A percentile compares a stretch with the other conserved stretches of the same genome.
Conservation (phyloP, 345 rosid genomes). For the Syzygium jambos region DNA sequence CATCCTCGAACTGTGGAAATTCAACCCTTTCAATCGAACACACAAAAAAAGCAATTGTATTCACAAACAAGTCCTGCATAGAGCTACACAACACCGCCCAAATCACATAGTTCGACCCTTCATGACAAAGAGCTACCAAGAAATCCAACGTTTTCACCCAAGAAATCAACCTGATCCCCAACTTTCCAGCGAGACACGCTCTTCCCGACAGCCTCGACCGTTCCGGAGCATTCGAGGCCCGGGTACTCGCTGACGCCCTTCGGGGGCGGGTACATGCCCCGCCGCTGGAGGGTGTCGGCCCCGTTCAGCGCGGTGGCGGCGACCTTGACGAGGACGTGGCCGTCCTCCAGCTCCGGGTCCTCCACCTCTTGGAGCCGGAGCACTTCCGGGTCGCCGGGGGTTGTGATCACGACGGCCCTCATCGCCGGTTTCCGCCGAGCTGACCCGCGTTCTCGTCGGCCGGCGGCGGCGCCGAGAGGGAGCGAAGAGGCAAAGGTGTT, state of each 20-base stretch:
- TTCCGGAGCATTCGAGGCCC: constrained; percentile 91
- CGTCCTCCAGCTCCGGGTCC: constrained; percentile 58
- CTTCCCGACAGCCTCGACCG: constrained; percentile 45
- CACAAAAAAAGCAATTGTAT: not conserved
- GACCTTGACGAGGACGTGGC: constrained; percentile 61
- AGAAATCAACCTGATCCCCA: constrained; percentile 55
- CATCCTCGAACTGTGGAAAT: not conserved
- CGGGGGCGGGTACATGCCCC: constrained; percentile 69
- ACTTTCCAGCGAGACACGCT: constrained; percentile 70
- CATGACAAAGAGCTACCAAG: not conserved
- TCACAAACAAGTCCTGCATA: not conserved
- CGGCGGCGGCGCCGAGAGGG: not conserved
- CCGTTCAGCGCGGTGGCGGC: constrained; percentile 73
- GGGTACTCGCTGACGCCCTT: constrained; percentile 61
- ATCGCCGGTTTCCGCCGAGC: constrained; percentile 4
- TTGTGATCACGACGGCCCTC: constrained; percentile 77
- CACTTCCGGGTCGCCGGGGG: constrained; percentile 74
- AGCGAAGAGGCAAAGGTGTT: not conserved
- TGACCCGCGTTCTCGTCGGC: not conserved
- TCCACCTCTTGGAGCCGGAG: constrained; percentile 61
- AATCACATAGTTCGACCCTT: not conserved
- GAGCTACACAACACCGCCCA: not conserved
- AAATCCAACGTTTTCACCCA: not conserved
- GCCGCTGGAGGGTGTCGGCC: constrained; percentile 69
- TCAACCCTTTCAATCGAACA: not conserved